Evolutionary conservation across 2,329 filamentous ascomycete species (phyloP).

Genomic region (Nectriaceae sp.): DNA sequence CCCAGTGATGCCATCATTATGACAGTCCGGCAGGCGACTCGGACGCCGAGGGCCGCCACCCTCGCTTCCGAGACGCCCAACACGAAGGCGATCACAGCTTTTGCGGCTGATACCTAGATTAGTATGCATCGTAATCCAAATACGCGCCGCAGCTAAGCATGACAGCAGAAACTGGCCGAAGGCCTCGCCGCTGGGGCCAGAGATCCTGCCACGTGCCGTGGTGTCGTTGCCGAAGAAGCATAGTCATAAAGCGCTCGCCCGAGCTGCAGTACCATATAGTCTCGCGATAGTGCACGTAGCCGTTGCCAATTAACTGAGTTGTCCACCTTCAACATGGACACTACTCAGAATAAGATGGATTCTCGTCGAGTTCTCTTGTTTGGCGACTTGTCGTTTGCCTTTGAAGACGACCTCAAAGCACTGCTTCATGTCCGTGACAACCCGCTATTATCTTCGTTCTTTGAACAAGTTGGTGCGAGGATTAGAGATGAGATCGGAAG

Average conservation of each 20-base stretch:
- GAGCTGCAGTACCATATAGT: background rate
- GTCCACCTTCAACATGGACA: conserved; percentile 6
- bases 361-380: conserved; percentile 20
- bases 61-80: conserved; percentile 11
- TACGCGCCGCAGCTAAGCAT: background rate
- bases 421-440: conserved; percentile 25
- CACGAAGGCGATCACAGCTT: conserved; percentile 3
- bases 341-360: conserved; percentile 6
- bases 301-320: background rate
- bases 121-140: background rate
- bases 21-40: conserved; percentile 18
- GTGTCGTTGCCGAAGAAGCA: background rate
- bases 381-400: conserved; percentile 26
- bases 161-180: background rate
- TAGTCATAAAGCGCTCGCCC: background rate
- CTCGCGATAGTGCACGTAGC: background rate
- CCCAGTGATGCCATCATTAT: background rate
- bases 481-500: conserved; percentile 24
- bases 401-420: conserved; percentile 19
- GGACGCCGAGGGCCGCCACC: conserved; percentile 20
- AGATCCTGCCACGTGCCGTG: background rate
- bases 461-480: conserved; percentile 22
- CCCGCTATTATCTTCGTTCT: conserved; percentile 23
- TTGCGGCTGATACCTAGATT: conserved; percentile 1
- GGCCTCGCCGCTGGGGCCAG: background rate